Evolutionary conservation across 805 yeast genomes (phyloP), one percentile per base, ranked within the genome.

Genomic region (Candida jianshihensis): DNA sequence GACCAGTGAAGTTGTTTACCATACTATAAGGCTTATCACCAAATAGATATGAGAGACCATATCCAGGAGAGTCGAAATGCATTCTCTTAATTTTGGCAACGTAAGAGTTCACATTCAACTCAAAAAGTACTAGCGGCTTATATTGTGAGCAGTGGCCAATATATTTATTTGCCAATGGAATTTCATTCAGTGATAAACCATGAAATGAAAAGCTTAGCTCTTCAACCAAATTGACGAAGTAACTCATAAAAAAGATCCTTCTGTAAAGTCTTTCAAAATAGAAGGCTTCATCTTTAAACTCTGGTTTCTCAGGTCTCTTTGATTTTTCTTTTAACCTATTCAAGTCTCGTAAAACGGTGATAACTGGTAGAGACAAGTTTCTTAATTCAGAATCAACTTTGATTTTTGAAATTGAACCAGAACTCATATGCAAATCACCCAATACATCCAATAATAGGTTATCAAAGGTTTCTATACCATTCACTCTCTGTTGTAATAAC

Each of bases 21-120:
- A 60, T 37, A 33, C 64, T 67, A 19, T 62, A 48, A 2, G 78
- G 78, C 15, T 52, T 56, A 37, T 72, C 77, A 5, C 55, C 51
- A 22, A 59, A 57, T 4, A 52, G 51, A 37, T 62, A 73, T 14
- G 57, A 39, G 11, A 73, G 45, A 28, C 71, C 73, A 43, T 57
- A 73, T 2, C 79, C 78, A 2, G 76, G 71, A 31, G 64, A 59
- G 6, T 57, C 53, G 11, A 50, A 46, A 29, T 43, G 46, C 35
- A 57, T 57, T 39, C 63, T 52, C 17, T 50, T 44, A 11, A 50
- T 20, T 22, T 54, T 53, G 2, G 58, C 41, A 2, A 43, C 43
- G 21, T 44, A 39, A 2, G 58, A 50, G 19, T 42, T 42, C 5
- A 51, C 37, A 13, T 34, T 34, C 13, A 50, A 30, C 28, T 49